Percentiles rank a stretch among this genome's conserved stretches.
Conservation (phyloP, 192 early-diverging fungal species). For the Podila minutissima region DNA sequence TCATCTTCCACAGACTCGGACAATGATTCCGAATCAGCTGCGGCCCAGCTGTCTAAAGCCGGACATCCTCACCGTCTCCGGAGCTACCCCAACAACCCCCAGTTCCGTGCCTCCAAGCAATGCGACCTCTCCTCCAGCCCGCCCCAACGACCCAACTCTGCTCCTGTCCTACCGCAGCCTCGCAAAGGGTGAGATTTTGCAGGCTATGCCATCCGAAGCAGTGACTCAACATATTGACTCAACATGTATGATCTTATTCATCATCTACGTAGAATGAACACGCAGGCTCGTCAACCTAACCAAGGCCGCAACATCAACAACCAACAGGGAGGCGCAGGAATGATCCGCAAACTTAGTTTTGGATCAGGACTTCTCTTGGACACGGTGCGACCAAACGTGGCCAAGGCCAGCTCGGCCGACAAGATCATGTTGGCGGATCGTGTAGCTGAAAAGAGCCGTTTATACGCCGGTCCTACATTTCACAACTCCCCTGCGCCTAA, state of each 20-base stretch:
- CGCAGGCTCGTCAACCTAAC: background rate
- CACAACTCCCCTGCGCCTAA: constrained; percentile 65
- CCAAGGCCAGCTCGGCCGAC: constrained; percentile 25
- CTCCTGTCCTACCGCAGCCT: constrained; percentile 26
- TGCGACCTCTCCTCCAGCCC: constrained; percentile 19
- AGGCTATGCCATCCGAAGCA: no score
- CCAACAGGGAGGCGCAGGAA: background rate
- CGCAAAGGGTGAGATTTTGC: constrained; percentile 31
- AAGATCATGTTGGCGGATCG: constrained; percentile 25
- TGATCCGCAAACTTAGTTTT: constrained; percentile 5
- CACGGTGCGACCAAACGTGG: background rate
- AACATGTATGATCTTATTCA: no score
- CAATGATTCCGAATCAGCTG: constrained; percentile 37
- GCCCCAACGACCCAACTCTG: constrained; percentile 30
- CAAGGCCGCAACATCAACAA: background rate
- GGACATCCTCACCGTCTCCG: background rate
- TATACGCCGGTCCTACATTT: constrained; percentile 67
- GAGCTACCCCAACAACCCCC: constrained; percentile 2
- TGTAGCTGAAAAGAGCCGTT: constrained; percentile 18
- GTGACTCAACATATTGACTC: no score
- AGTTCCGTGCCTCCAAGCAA: background rate
- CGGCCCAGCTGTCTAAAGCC: background rate
- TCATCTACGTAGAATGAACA: background rate
- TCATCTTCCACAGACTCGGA: constrained; percentile 38
- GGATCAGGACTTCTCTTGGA: constrained; percentile 3